Base-by-base conservation (phyloP, 768 basidiomycete species). In the Hygrocybe punicea region DNA sequence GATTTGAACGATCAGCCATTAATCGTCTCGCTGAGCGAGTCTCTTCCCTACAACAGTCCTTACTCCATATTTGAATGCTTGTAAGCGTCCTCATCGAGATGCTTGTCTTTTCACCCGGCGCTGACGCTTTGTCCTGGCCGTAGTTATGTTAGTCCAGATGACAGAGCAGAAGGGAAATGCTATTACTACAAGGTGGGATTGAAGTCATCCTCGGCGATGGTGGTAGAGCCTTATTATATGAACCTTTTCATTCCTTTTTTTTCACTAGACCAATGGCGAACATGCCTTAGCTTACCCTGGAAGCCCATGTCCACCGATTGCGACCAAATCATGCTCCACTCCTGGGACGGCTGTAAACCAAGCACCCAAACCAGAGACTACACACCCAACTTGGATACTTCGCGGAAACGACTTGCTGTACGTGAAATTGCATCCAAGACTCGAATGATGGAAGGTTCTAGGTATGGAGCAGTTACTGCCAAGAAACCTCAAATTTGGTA, bases 51-150 rank as follows among this genome's bases (percentile, higher is more conserved):
- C 36, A 34, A 52, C 21, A 52, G 34, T 19, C 36, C 51, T 2
- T 52, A 52, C 34, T 52, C 51, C 35, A 35, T 52, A 34, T 52
- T 52, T 39, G 51, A 52, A 52, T 52, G 51, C 51, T 34, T 24
- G 51, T 52, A 52, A 16, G 51, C 14, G 4, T 37, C 14, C 34
- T 29, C 29, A 29, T 29, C 29, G 8, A 29, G 8, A 21, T 49
- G 29, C 10, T n/a, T 9, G 37, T 35, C 17, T 10, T 37, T n/a
- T 50, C 34, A 2, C 13, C 34, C 36, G 4, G n/a, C 9, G 17
- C n/a, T 37, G 13, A 19, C n/a, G 17, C 33, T 17, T 21, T 45
- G 17, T 23, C 16, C 11, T 19, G 17, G 17, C 5, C 4, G 13
- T 35, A 52, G 51, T 4, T 52, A 52, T 21, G 50, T 13, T n/a